phyloP scores from a whole-genome alignment of 1,139 yeast species.

The Debaryomyces robertsiae region DNA sequence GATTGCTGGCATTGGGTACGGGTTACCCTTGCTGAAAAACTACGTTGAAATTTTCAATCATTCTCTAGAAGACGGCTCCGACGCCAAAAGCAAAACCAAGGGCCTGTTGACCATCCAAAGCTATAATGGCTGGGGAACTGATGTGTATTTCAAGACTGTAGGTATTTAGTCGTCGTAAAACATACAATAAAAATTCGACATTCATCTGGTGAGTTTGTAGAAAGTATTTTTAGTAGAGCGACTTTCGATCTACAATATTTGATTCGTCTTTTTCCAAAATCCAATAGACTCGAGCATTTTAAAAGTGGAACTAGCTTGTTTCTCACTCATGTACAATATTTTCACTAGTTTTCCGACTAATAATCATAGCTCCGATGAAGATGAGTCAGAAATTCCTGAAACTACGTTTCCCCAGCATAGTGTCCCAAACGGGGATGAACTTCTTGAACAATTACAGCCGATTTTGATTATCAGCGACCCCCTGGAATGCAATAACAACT shows the following conservation, averaged over 20 bases:
- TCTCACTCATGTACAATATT: conserved; percentile 2
- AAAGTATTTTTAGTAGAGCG: too few species aligned
- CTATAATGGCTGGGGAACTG: conserved; percentile 80
- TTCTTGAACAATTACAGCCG: conserved; percentile 23
- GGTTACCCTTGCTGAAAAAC: conserved; percentile 76
- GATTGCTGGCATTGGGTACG: conserved; percentile 97
- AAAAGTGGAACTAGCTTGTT: too few species aligned
- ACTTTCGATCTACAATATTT: neutral
- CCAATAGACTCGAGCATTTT: too few species aligned
- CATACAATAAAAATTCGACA: neutral
- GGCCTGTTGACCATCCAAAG: conserved; percentile 81
- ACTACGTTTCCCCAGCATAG: conserved; percentile 11
- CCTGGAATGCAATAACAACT: conserved; percentile 42
- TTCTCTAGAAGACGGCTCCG: conserved; percentile 23
- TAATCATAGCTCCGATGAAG: neutral
- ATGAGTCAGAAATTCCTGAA: conserved; percentile 4
- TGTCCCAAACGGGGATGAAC: conserved; percentile 6
- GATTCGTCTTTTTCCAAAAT: too few species aligned
- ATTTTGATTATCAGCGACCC: conserved; percentile 43
- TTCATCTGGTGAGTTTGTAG: neutral
- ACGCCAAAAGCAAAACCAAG: conserved; percentile 25
- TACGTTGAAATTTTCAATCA: conserved; percentile 50
- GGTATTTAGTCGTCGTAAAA: conserved; percentile 5
- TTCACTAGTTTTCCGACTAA: neutral
- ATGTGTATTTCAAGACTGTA: conserved; percentile 40